These are phyloP conservation scores for Pseudogymnoascus sp. DNA, from an alignment of 2,329 filamentous ascomycete species.

Conservation along the genomic window DNA sequence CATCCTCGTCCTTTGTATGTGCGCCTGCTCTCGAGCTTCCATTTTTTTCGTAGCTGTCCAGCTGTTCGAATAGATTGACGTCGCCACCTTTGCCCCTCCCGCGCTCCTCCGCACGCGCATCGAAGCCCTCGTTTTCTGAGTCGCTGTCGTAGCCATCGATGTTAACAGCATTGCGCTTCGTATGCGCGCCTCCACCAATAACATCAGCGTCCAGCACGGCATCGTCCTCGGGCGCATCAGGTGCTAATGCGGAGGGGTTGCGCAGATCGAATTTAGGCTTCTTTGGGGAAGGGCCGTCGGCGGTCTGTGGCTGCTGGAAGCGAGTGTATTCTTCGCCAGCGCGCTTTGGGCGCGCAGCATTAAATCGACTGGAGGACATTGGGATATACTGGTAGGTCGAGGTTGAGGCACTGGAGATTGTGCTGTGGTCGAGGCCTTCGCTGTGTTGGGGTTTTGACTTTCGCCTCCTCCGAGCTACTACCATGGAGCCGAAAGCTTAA, in stretches of 20 bases:
- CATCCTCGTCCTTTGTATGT: constrained; percentile 41
- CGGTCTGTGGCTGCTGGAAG: constrained; percentile 56
- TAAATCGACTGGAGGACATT: constrained; percentile 51
- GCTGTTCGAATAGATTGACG: constrained; percentile 45
- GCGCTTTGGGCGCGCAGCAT: constrained; percentile 73
- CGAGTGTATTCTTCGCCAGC: constrained; percentile 75
- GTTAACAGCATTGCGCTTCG: constrained; percentile 90
- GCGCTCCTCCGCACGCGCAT: constrained; percentile 62
- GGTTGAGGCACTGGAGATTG: not conserved
- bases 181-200: constrained; percentile 68
- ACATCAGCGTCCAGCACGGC: constrained; percentile 84
- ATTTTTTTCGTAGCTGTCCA: constrained; percentile 49
- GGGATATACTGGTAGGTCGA: not conserved
- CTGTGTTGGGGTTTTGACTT: not conserved
- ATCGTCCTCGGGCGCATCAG: constrained; percentile 71
- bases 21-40: constrained; percentile 26
- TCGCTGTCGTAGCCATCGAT: constrained; percentile 96
- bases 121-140: constrained; percentile 84
- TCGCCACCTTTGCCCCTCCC: constrained; percentile 40
- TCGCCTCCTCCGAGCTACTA: not conserved
- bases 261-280: constrained; percentile 90
- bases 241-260: constrained; percentile 86
- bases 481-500: not conserved
- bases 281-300: constrained; percentile 50
- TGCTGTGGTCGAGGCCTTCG: not conserved